Base-by-base conservation (phyloP, 1,284 basidiomycete genomes). In the Puccinia coronata region DNA sequence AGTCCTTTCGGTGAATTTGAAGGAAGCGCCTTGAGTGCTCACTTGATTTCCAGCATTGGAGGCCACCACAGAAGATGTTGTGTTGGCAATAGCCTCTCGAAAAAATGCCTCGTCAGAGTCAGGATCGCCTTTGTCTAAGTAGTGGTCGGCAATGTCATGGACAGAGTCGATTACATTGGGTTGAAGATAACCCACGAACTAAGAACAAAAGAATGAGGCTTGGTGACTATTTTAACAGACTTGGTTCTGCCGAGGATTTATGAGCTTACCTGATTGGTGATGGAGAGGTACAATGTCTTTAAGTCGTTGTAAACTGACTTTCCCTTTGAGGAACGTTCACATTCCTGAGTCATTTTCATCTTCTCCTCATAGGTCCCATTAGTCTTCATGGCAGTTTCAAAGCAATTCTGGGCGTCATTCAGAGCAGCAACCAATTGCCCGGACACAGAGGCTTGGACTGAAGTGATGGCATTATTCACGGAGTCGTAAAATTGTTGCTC, bases 21-120 rank as follows among this genome's bases (percentile, higher is more conserved):
- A 25, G 4, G 20, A 53, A 14, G 28, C n/a, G 20, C 49, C 49
- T 39, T 69, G 36, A 39, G 12, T 1, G 31, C 61, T 20, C 49
- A 80, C 79, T 43, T 80, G 79, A 28, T 73, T 72, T 49, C 79
- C 79, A 31, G 79, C 79, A 28, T 80, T 80, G 5, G 69, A 73
- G n/a, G 69, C 79, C 20, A 65, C 79, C 14, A 80, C n/a, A 9
- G 79, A 80, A 49, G 53, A 65, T 41, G 79, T 80, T 14, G 69
- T 73, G 34, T 63, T 63, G 3, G 36, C 55, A 11, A 80, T 55
- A 28, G 79, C 79, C 36, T 61, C 16, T 16, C 70, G 71, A 25
- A 80, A 80, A 18, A 65, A 80, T 16, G 73, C 55, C 23, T 12
- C 53, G 31, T 75, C 73, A 18, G 73, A 75, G 28, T 36, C 20